Conservation (phyloP, 495 filamentous ascomycete species). For the Friedmanniomyces endolithicus region DNA sequence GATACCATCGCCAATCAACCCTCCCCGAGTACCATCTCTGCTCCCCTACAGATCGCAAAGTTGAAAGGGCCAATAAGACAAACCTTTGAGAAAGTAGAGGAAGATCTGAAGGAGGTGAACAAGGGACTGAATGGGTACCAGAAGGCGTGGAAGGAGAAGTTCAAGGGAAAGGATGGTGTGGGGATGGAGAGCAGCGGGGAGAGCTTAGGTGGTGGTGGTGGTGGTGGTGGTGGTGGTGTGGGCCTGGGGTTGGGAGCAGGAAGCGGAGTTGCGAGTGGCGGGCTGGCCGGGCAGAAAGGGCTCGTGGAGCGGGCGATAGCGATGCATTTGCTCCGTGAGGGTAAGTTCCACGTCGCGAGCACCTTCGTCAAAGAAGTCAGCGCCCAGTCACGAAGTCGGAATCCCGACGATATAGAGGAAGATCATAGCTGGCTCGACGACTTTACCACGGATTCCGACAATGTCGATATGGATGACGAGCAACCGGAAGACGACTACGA, state of each 20-base stretch:
- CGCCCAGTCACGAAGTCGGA: constrained; percentile 11
- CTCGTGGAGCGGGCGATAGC: constrained; percentile 86
- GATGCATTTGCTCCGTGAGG: constrained; percentile 92
- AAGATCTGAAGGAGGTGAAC: constrained; percentile 67
- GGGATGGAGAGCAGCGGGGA: constrained; percentile 38
- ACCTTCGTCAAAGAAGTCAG: constrained; percentile 62
- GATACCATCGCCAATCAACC: constrained; percentile 29
- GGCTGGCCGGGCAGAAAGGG: constrained; percentile 61
- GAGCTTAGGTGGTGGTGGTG: constrained; percentile 23
- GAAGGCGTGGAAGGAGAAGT: constrained; percentile 66
- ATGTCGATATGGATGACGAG: not conserved
- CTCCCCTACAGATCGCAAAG: constrained; percentile 60
- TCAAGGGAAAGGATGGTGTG: constrained; percentile 38
- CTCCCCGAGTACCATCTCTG: constrained; percentile 47
- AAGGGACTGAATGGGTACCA: constrained; percentile 65
- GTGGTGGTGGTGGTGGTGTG: constrained; percentile 54
- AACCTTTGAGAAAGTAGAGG: constrained; percentile 64
- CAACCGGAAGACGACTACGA: constrained; percentile 9
- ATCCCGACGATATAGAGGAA: not conserved
- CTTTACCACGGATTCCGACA: not conserved
- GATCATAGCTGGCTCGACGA: constrained; percentile 7
- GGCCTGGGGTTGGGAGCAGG: not conserved
- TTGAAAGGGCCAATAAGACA: constrained; percentile 71
- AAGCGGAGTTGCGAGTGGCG: constrained; percentile 18
- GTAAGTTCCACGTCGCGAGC: constrained; percentile 74